Conservation (phyloP, 148 eudicot species). For the Limonium bicolor region DNA sequence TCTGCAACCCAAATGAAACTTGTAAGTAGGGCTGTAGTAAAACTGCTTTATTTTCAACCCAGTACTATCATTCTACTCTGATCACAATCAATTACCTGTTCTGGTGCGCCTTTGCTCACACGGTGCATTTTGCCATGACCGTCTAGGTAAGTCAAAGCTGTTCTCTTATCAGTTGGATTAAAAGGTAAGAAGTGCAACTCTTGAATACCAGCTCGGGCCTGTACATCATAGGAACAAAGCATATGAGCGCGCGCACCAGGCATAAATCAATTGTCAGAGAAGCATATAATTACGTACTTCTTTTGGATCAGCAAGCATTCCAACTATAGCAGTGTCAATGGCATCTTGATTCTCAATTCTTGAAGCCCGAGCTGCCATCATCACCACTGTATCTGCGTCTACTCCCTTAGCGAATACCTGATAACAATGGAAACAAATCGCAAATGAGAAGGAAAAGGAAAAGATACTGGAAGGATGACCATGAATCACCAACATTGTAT, state of each 20-base stretch:
- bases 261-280: neutral
- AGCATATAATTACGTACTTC: conserved; percentile 40
- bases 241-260: conserved; percentile 1
- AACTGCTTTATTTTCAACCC: too few species aligned
- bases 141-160: conserved; percentile 87
- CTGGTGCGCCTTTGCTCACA: conserved; percentile 99
- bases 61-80: too few species aligned
- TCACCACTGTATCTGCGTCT: conserved; percentile 80
- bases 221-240: conserved; percentile 4
- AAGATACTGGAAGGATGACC: neutral
- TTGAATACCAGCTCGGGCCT: conserved; percentile 94
- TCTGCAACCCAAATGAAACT: conserved; percentile 24
- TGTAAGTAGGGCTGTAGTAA: conserved; percentile 5
- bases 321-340: conserved; percentile 91
- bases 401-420: conserved; percentile 90
- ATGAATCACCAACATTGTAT: neutral
- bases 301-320: conserved; percentile 90
- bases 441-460: neutral
- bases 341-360: conserved; percentile 96
- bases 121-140: conserved; percentile 85
- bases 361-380: conserved; percentile 98
- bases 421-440: conserved; percentile 4
- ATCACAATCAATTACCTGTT: conserved; percentile 57
- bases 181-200: conserved; percentile 93
- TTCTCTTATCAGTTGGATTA: conserved; percentile 95